Percentiles rank a stretch among this genome's conserved stretches.
Evolutionary conservation across 345 rosid species (phyloP).

Genomic region (Lumnitzera littorea): DNA sequence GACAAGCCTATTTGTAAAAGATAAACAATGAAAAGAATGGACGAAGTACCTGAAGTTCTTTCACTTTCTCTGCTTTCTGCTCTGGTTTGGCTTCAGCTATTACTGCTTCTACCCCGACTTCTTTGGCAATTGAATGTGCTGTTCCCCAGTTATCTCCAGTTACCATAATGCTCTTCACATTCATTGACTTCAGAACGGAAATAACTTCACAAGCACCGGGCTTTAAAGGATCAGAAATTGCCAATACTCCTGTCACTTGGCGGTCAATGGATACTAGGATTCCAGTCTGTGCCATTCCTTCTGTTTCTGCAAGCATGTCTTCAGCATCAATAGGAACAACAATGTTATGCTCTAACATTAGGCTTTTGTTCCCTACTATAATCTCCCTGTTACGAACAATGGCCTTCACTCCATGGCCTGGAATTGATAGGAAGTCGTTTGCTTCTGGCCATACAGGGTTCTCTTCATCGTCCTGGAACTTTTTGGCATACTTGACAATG

Average conservation of each 20-base stretch:
- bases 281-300: constrained; percentile 77
- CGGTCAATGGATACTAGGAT: constrained; percentile 59
- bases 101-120: constrained; percentile 73
- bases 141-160: constrained; percentile 99
- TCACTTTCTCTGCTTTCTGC: constrained; percentile 83
- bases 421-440: constrained; percentile 52
- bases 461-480: constrained; percentile 71
- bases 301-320: constrained; percentile 65
- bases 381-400: constrained; percentile 51
- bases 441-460: constrained; percentile 84
- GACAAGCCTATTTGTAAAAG: neutral
- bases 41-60: constrained; percentile 62
- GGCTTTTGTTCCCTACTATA: constrained; percentile 71
- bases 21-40: neutral
- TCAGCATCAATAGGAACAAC: constrained; percentile 50
- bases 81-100: constrained; percentile 90
- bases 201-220: constrained; percentile 67
- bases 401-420: constrained; percentile 89
- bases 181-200: constrained; percentile 74
- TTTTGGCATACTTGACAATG: constrained; percentile 68
- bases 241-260: constrained; percentile 58
- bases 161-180: constrained; percentile 72
- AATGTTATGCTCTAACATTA: constrained; percentile 43
- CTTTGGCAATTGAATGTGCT: constrained; percentile 71
- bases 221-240: constrained; percentile 76